Evolutionary conservation across 139 green algal species (phyloP).

Genomic region (Chlamydomonas eustigma): DNA sequence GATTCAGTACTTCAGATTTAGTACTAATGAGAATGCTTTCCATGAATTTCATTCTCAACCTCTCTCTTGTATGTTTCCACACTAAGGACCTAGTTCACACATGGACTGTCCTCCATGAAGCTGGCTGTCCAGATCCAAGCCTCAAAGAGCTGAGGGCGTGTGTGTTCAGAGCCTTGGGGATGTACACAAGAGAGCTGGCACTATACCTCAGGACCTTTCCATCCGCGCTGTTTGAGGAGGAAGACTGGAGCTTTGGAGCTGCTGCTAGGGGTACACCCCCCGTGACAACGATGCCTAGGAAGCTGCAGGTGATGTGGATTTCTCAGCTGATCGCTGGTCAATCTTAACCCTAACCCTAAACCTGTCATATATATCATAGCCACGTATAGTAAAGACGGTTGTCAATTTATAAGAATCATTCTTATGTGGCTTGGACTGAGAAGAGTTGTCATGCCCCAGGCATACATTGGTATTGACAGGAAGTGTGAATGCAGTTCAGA

Average conservation of each 20-base stretch:
- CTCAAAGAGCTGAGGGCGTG: not conserved
- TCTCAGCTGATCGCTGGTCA: too few species aligned
- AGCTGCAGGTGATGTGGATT: slow-evolving; percentile 5
- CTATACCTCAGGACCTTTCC: not conserved
- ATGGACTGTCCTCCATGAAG: not conserved
- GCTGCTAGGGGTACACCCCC: not conserved
- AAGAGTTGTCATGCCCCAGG: too few species aligned
- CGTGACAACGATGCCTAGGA: not conserved
- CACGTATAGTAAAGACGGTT: too few species aligned
- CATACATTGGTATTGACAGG: too few species aligned
- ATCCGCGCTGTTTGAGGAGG: not conserved
- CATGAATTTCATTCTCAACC: too few species aligned
- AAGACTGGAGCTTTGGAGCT: not conserved
- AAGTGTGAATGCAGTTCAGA: too few species aligned
- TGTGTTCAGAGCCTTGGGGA: not conserved
- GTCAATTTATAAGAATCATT: too few species aligned
- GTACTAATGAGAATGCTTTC: too few species aligned
- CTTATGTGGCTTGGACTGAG: too few species aligned
- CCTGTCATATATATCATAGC: too few species aligned
- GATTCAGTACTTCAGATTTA: too few species aligned
- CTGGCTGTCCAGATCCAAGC: not conserved
- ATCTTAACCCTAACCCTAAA: too few species aligned
- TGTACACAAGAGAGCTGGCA: not conserved
- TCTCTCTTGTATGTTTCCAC: not conserved
- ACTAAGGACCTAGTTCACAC: not conserved